Evolutionary conservation across 768 basidiomycete species (phyloP).

Genomic region (Mrakia hoshinonis): DNA sequence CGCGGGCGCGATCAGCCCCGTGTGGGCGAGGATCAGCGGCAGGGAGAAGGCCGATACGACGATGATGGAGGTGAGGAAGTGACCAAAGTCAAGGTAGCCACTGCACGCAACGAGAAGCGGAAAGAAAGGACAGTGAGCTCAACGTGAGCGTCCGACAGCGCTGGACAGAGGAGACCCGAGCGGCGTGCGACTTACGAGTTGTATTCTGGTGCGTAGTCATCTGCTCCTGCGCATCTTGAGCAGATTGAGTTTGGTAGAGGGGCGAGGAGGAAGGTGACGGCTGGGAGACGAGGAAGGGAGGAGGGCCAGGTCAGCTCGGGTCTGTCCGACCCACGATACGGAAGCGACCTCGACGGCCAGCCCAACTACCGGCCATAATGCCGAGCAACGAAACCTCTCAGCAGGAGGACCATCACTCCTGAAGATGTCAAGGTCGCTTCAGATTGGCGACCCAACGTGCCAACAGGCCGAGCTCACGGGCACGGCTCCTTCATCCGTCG

Average conservation of each 20-base stretch:
- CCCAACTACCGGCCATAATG: background rate
- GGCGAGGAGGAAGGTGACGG: slow-evolving; percentile 86
- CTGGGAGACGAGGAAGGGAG: slow-evolving; percentile 43
- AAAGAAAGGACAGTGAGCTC: background rate
- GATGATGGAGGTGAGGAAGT: slow-evolving; percentile 81
- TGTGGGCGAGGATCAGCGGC: slow-evolving; percentile 84
- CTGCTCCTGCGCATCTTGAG: slow-evolving; percentile 72
- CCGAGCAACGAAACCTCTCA: too few relatives aligned
- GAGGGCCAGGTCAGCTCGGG: background rate
- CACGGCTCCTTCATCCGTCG: background rate
- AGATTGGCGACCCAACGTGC: too few relatives aligned
- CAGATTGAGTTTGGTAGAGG: slow-evolving; percentile 92
- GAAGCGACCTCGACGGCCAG: background rate
- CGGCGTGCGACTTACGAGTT: slow-evolving; percentile 38
- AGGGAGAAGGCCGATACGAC: slow-evolving; percentile 90
- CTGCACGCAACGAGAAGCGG: slow-evolving; percentile 22
- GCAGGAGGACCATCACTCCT: too few relatives aligned
- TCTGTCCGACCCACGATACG: background rate
- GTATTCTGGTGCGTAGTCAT: slow-evolving; percentile 76
- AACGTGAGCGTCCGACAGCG: background rate
- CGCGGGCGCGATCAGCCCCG: slow-evolving; percentile 69
- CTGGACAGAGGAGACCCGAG: too few relatives aligned
- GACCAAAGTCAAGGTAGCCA: slow-evolving; percentile 68
- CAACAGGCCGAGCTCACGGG: background rate
- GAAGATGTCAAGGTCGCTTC: too few relatives aligned